Evolutionary conservation across 352 stramenopile species (phyloP).

Genomic region (Globisporangium mamillatum): DNA sequence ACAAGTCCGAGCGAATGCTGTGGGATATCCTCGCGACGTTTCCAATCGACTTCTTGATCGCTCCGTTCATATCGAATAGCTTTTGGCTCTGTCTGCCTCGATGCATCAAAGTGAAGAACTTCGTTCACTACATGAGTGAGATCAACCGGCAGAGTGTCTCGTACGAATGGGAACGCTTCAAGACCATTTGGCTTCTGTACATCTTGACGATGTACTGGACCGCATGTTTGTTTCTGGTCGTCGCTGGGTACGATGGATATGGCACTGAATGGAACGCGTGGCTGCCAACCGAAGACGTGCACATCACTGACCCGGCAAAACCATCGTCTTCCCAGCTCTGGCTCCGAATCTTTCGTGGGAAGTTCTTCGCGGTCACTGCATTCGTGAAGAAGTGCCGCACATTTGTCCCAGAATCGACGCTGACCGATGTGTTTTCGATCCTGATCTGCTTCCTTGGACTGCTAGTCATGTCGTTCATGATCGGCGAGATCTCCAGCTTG

Average conservation of each 20-base stretch:
- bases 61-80: slow-evolving; percentile 7
- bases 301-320: slow-evolving; percentile 26
- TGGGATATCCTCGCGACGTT: slow-evolving; percentile 44
- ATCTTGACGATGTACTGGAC: slow-evolving; percentile 57
- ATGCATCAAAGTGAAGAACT: slow-evolving; percentile 54
- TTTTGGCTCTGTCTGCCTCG: slow-evolving; percentile 44
- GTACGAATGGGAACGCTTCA: slow-evolving; percentile 22
- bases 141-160: slow-evolving; percentile 34
- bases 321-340: slow-evolving; percentile 31
- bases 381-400: slow-evolving; percentile 63
- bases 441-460: slow-evolving; percentile 48
- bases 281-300: slow-evolving; percentile 35
- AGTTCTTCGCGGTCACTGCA: slow-evolving; percentile 54
- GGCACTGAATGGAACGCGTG: slow-evolving; percentile 49
- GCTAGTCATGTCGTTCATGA: slow-evolving; percentile 68
- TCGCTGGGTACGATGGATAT: slow-evolving; percentile 40
- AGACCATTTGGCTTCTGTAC: slow-evolving; percentile 55
- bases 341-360: slow-evolving; percentile 42
- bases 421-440: slow-evolving; percentile 45
- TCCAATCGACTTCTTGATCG: slow-evolving; percentile 41
- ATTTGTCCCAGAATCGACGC: slow-evolving; percentile 30
- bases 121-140: slow-evolving; percentile 55
- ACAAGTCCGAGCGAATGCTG: slow-evolving; percentile 38
- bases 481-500: slow-evolving; percentile 61
- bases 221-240: slow-evolving; percentile 46